These are phyloP conservation scores for Ophiostoma sp. DNA, from an alignment of 2,329 filamentous ascomycete genomes.

Conservation along the genomic window DNA sequence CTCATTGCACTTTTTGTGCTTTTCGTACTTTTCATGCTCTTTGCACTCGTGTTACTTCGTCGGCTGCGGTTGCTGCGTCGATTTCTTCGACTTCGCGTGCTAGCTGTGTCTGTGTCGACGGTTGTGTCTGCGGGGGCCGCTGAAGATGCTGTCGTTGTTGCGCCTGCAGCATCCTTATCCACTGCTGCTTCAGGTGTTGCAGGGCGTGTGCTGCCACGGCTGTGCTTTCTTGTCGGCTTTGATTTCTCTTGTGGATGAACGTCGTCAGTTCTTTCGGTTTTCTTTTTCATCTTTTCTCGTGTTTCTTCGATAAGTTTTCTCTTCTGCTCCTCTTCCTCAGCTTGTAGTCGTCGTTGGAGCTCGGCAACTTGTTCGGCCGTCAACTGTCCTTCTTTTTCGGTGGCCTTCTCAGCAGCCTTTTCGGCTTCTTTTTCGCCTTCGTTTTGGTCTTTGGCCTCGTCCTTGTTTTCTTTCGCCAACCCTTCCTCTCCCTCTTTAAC, in stretches of 20 bases:
- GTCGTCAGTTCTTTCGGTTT: neutral
- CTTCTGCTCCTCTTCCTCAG: constrained; percentile 4
- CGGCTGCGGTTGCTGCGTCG: constrained; percentile 16
- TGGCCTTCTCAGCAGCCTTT: neutral
- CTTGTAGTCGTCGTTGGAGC: neutral
- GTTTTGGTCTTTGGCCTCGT: neutral
- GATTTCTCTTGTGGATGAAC: neutral
- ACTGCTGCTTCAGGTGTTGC: neutral
- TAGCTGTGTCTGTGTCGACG: neutral
- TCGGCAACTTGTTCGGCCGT: constrained; percentile 20
- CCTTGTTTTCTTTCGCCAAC: neutral
- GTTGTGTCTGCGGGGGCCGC: neutral
- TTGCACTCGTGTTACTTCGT: constrained; percentile 10
- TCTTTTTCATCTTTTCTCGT: neutral
- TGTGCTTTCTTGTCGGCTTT: neutral
- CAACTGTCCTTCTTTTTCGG: neutral
- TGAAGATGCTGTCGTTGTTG: neutral
- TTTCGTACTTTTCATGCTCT: neutral
- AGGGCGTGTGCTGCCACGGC: neutral
- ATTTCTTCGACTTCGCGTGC: neutral
- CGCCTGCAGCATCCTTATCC: neutral
- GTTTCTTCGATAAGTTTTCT: neutral
- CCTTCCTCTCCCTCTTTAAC: neutral
- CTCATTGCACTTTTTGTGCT: constrained; percentile 1
- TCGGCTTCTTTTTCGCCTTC: neutral